phyloP scores from a whole-genome alignment of 2,329 filamentous ascomycete species.

The Onygenales sp. region DNA sequence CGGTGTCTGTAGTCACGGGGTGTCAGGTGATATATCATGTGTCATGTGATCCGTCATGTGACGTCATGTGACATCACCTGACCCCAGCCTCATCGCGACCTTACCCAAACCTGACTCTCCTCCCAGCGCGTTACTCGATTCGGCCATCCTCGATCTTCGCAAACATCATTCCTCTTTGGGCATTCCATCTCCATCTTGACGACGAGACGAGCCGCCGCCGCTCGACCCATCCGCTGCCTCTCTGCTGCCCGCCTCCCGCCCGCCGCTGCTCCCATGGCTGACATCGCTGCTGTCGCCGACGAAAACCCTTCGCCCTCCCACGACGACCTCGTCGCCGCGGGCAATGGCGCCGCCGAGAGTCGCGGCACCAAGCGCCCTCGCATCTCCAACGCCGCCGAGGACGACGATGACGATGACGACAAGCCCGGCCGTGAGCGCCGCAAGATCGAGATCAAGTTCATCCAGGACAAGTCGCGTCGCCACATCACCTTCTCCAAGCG shows the following conservation, averaged over 20 bases:
- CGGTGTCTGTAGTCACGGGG: too few species aligned
- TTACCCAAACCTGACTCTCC: constrained; percentile 30
- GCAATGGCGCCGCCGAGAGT: constrained; percentile 62
- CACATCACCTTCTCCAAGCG: constrained; percentile 99
- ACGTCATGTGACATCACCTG: background rate
- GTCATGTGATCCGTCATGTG: too few species aligned
- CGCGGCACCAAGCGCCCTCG: constrained; percentile 87
- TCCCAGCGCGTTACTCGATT: constrained; percentile 40
- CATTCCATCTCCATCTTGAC: constrained; percentile 11
- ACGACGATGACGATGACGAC: constrained; percentile 95
- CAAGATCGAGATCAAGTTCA: constrained; percentile 99
- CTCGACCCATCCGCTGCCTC: constrained; percentile 7
- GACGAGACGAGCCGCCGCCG: constrained; percentile 1
- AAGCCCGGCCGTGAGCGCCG: constrained; percentile 95
- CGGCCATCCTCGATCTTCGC: constrained; percentile 26
- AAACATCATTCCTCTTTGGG: constrained; percentile 39
- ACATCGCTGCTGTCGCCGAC: constrained; percentile 70
- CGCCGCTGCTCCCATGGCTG: constrained; percentile 49
- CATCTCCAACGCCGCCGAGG: constrained; percentile 67
- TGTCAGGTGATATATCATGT: too few species aligned
- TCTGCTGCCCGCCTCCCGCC: constrained; percentile 8
- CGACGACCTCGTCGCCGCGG: constrained; percentile 54
- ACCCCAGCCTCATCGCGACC: constrained; percentile 20
- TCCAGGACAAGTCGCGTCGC: constrained; percentile 97
- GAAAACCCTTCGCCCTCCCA: constrained; percentile 66